Conservation (phyloP, 345 rosid genomes). For the Brassica rapa region DNA sequence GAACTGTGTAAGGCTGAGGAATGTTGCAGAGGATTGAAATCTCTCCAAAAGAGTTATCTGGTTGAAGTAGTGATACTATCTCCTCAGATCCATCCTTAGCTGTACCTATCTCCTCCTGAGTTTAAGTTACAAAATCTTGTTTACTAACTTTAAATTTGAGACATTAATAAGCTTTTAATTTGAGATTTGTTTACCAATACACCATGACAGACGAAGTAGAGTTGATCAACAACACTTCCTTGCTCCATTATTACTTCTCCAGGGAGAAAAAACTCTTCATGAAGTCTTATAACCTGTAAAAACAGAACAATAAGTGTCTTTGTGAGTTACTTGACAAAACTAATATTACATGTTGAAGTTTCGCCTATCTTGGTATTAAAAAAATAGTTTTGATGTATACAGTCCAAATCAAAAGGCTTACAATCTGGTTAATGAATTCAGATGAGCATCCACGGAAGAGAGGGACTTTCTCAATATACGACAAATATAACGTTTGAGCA, state of each 20-base stretch:
- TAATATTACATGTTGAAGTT: no score
- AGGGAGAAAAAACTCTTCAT: slow-evolving; percentile 77
- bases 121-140: background rate
- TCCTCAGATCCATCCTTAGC: slow-evolving; percentile 83
- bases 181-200: slow-evolving; percentile 51
- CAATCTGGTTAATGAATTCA: slow-evolving; percentile 80
- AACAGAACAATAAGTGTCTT: no score
- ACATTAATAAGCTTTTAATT: background rate
- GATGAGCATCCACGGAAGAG: slow-evolving; percentile 74
- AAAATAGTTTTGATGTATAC: background rate
- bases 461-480: slow-evolving; percentile 60
- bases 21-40: slow-evolving; percentile 70
- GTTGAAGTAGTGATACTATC: slow-evolving; percentile 54
- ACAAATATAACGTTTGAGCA: slow-evolving; percentile 72
- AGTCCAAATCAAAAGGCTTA: slow-evolving; percentile 44
- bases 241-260: slow-evolving; percentile 81
- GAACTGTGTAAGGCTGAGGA: slow-evolving; percentile 61
- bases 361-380: no score
- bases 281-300: slow-evolving; percentile 63
- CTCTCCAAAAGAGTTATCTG: slow-evolving; percentile 67
- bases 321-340: no score
- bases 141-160: background rate
- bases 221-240: slow-evolving; percentile 70
- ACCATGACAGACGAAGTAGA: slow-evolving; percentile 78
- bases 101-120: slow-evolving; percentile 63